Evolutionary conservation across 2,329 filamentous ascomycete genomes (phyloP).

Genomic region (Sporothrix brunneoviolacea): DNA sequence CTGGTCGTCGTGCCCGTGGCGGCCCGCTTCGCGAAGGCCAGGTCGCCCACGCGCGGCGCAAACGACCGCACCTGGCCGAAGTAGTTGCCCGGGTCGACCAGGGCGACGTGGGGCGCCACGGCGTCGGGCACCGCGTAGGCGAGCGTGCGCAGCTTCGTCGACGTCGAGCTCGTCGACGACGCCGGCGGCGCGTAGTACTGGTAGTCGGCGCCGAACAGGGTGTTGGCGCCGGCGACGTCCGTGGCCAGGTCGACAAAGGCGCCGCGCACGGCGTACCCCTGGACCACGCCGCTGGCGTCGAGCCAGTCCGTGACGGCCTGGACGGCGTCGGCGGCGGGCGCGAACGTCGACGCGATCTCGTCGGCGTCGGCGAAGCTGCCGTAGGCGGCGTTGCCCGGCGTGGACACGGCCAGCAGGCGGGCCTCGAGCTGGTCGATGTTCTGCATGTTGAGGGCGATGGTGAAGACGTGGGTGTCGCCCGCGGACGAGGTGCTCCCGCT

Average conservation of each 20-base stretch:
- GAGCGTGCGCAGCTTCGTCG: conserved; percentile 42
- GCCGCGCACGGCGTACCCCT: conserved; percentile 36
- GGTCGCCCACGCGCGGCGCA: conserved; percentile 6
- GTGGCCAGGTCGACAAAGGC: conserved; percentile 24
- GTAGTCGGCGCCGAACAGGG: conserved; percentile 25
- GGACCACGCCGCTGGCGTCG: conserved; percentile 37
- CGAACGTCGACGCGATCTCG: conserved; percentile 47
- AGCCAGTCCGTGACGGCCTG: conserved; percentile 51
- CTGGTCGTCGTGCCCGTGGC: conserved; percentile 14
- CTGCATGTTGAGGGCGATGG: conserved; percentile 23
- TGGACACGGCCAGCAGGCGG: conserved; percentile 53
- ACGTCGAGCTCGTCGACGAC: conserved; percentile 3
- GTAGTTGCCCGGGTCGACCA: conserved; percentile 60
- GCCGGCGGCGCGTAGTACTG: conserved; percentile 20
- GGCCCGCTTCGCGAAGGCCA: background rate
- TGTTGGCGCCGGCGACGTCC: conserved; percentile 23
- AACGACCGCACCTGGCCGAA: conserved; percentile 35
- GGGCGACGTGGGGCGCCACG: conserved; percentile 48
- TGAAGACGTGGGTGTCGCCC: conserved; percentile 19
- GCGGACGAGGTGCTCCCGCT: conserved; percentile 4
- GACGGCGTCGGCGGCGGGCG: conserved; percentile 42
- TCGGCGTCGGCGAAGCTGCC: conserved; percentile 54
- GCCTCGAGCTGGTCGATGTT: conserved; percentile 43
- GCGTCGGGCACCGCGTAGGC: conserved; percentile 55
- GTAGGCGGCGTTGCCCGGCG: conserved; percentile 50